These are phyloP conservation scores for Tylopilus vinaceipallidus DNA, from an alignment of 768 basidiomycete genomes.

Conservation along the genomic window DNA sequence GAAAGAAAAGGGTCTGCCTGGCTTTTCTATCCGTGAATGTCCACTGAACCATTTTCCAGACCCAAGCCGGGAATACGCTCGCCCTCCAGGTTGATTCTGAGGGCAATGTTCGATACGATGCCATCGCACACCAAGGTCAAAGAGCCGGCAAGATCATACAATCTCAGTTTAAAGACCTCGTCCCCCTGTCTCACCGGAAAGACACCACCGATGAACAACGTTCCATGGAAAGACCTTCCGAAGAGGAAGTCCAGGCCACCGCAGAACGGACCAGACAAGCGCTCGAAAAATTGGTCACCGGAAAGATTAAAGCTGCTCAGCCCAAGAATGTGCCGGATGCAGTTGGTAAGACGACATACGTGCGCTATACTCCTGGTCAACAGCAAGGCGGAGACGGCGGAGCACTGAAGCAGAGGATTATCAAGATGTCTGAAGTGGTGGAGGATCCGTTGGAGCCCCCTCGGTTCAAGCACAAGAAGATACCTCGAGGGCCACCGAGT, in stretches of 20 bases:
- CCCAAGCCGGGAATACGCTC: slow-evolving; percentile 89
- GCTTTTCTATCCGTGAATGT: neutral
- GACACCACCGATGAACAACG: slow-evolving; percentile 77
- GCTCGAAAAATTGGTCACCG: slow-evolving; percentile 89
- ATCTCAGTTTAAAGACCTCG: slow-evolving; percentile 96
- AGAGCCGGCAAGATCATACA: slow-evolving; percentile 83
- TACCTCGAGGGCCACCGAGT: slow-evolving; percentile 93
- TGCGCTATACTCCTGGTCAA: slow-evolving; percentile 96
- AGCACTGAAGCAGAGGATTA: slow-evolving; percentile 84
- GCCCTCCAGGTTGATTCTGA: slow-evolving; percentile 96
- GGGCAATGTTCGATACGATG: slow-evolving; percentile 96
- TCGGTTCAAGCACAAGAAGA: slow-evolving; percentile 98
- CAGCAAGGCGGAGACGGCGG: slow-evolving; percentile 63
- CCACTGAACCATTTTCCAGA: slow-evolving; percentile 42
- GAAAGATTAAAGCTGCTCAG: slow-evolving; percentile 98
- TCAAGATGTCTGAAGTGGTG: slow-evolving; percentile 98
- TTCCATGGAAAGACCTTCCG: slow-evolving; percentile 88
- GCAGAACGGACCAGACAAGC: slow-evolving; percentile 89
- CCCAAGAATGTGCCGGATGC: slow-evolving; percentile 91
- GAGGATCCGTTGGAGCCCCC: slow-evolving; percentile 98
- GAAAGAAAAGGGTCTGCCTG: slow-evolving; percentile 80
- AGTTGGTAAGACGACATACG: slow-evolving; percentile 82
- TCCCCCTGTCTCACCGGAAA: slow-evolving; percentile 85
- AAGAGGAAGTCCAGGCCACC: slow-evolving; percentile 88
- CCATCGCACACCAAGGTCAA: slow-evolving; percentile 94